These are phyloP conservation scores for Lasiosphaeria hispida DNA, from an alignment of 495 filamentous ascomycete genomes.

Conservation along the genomic window DNA sequence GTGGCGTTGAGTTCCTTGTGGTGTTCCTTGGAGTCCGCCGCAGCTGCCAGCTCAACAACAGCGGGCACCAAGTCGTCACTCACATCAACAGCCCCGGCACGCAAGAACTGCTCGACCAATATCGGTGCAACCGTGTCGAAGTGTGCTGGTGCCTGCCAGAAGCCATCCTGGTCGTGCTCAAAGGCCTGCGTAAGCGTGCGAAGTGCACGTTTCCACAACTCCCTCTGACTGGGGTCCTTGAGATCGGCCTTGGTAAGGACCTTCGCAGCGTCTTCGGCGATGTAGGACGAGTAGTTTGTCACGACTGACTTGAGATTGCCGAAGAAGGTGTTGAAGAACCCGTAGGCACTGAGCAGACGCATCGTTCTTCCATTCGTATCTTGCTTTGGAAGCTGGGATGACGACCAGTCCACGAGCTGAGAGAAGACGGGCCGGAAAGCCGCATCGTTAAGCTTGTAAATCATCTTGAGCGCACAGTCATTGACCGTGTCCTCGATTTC, in stretches of 20 bases:
- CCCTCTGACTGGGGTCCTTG: constrained; percentile 50
- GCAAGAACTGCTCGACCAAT: constrained; percentile 65
- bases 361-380: constrained; percentile 53
- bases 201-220: constrained; percentile 62
- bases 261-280: constrained; percentile 69
- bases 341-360: constrained; percentile 68
- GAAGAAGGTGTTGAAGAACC: constrained; percentile 76
- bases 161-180: constrained; percentile 72
- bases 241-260: constrained; percentile 55
- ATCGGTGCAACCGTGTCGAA: constrained; percentile 67
- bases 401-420: constrained; percentile 76
- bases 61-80: constrained; percentile 45
- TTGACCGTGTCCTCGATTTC: constrained; percentile 63
- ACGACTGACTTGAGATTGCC: constrained; percentile 86
- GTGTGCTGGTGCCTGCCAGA: constrained; percentile 88
- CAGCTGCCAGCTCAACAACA: constrained; percentile 77
- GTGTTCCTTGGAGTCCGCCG: constrained; percentile 76
- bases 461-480: constrained; percentile 75
- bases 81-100: constrained; percentile 45
- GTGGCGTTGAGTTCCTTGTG: constrained; percentile 78
- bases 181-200: constrained; percentile 70
- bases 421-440: constrained; percentile 91
- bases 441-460: constrained; percentile 95
- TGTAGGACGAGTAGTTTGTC: constrained; percentile 81
- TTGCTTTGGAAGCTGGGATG: constrained; percentile 53